Base-by-base conservation (phyloP, 2,329 filamentous ascomycete genomes). In the Fusarium odoratissimum region DNA sequence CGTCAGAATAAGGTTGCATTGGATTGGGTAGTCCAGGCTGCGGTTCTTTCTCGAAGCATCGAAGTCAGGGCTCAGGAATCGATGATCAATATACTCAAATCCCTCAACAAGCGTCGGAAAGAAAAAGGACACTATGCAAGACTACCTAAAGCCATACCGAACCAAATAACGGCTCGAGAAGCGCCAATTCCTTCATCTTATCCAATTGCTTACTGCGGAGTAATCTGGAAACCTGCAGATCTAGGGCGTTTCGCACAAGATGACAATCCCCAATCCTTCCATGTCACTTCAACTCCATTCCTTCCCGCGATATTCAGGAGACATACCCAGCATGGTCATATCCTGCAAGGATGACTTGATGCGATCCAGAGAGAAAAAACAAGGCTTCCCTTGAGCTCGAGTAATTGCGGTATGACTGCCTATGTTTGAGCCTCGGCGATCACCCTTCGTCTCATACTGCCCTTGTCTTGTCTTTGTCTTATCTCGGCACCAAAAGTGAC, bases 251-350 rank as follows among this genome's bases (percentile, higher is more conserved):
- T 37, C 33, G 58, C 37, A 42, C 4, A 54, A 40, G 33, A 54
- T 38, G 49, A 28, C 19, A 40, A 54, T 28, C 49, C 49, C 33
- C 19, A 66, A 67, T 45, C 62, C 44, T 51, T 60, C 61, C 52
- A 67, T 40, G 31, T 30, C 23, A 35, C 33, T 45, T 52, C 37
- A n/a, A 33, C 25, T 49, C 31, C 55, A 57, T 35, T 49, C 30
- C 23, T 33, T 28, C 41, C 30, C 41, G 21, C 28, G 66, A 69
- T 69, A 40, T 65, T 69, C 67, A 69, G 67, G 65, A 69, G 66
- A 42, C n/a, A 23, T 46, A 37, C 46, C 46, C 52, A 54, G n/a
- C 57, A n/a, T 23, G 40, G 45, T 30, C 30, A 46, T 69, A 52
- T 63, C 35, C 19, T 48, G 9, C 52, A 65, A 55, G 60, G 64